Evolutionary conservation across 257 asterid genomes (phyloP), one percentile per base, ranked within the genome.

Genomic region (Capsicum chinense): DNA sequence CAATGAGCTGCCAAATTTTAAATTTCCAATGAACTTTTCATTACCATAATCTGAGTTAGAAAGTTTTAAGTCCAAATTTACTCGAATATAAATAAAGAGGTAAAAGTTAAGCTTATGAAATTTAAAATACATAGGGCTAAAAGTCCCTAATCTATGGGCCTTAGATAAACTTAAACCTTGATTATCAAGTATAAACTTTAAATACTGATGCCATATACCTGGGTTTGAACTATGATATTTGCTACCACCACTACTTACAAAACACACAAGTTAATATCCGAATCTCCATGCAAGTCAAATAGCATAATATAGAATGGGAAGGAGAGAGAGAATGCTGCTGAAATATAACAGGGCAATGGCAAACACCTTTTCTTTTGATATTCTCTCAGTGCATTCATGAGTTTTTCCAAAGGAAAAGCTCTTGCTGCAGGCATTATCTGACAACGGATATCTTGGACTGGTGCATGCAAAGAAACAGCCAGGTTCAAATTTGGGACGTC

Each of bases 361-460:
- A 86, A 42, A 82, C 58, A 96, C 99, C 99, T 93, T 87, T 64
- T 86, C 76, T 86, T 86, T 89, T 97, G 99, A 87, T 97, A 95
- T 67, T 91, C 98, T 63, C 13, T 88, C 86, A 95, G 86, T 63
- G 97, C 84, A 84, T 89, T 89, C 99, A 97, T 97, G 52, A 95
- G 90, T 90, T 84, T 97, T 62, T 93, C 98, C 83, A 97, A 89
- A 82, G 99, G 98, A 87, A 97, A 97, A 12, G 98, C 99, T 66
- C 98, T 89, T 56, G 99, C 99, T 26, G 99, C 98, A 66, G 99
- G 99, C 99, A 95, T 97, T 89, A 97, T 97, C 89, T 90, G 97
- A 87, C 99, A 97, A 42, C 99, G 99, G 78, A 97, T 92, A 5
- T 93, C 98, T 89, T 97, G 99, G 67, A 92, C 92, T 9, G 99